phyloP scores from a whole-genome alignment of 768 basidiomycete genomes.

The Tylopilus felleus region DNA sequence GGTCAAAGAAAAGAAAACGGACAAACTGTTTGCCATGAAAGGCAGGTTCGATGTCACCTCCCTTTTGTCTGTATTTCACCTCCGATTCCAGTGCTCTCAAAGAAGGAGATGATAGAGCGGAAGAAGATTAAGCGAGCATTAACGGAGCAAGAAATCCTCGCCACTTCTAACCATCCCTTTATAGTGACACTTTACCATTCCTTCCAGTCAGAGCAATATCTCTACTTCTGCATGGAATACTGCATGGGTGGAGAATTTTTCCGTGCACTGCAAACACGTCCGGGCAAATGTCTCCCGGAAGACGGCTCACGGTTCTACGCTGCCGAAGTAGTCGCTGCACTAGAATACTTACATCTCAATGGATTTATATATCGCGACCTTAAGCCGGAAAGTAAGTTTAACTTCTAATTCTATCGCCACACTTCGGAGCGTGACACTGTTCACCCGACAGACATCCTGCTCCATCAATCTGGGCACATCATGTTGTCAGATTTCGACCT shows the following conservation, averaged over 20 bases:
- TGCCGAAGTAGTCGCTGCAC: conserved; percentile 94
- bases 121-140: conserved; percentile 99
- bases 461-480: conserved; percentile 98
- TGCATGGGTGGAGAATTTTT: conserved; percentile 99
- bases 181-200: conserved; percentile 99
- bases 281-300: conserved; percentile 95
- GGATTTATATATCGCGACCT: conserved; percentile 99
- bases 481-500: conserved; percentile 99
- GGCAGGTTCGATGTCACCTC: conserved; percentile 48
- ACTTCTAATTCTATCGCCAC: conserved; percentile 9
- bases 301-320: conserved; percentile 97
- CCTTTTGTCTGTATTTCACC: conserved; percentile 7
- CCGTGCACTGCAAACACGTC: conserved; percentile 91
- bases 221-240: conserved; percentile 99
- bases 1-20: conserved; percentile 95
- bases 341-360: conserved; percentile 99
- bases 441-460: conserved; percentile 73
- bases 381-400: conserved; percentile 92
- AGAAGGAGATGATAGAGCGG: conserved; percentile 99
- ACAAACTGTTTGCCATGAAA: conserved; percentile 99
- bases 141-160: conserved; percentile 98
- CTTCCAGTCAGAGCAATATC: conserved; percentile 96
- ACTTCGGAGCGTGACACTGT: not conserved
- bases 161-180: conserved; percentile 98
- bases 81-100: conserved; percentile 77